phyloP scores from a whole-genome alignment of 305 asterid genomes.

The Lippia alba region DNA sequence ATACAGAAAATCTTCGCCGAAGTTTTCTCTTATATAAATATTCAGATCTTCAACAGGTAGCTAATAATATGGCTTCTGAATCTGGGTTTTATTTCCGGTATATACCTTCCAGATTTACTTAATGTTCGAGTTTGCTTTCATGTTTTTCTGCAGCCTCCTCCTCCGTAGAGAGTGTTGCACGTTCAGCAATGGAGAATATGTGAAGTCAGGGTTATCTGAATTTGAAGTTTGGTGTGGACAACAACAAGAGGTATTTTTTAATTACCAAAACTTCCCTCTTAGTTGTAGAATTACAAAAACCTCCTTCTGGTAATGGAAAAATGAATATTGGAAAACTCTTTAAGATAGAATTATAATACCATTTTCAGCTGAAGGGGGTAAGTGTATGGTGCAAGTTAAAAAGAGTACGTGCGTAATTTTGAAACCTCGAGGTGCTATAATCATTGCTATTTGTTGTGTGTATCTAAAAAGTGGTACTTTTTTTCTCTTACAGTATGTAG shows the following conservation, averaged over 20 bases:
- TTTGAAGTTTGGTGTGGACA: slow-evolving; percentile 65
- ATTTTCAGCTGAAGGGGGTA: too few species aligned
- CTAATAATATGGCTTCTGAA: slow-evolving; percentile 13
- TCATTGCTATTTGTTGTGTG: neutral
- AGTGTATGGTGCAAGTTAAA: too few species aligned
- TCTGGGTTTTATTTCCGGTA: neutral
- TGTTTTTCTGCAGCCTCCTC: slow-evolving; percentile 55
- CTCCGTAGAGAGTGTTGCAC: slow-evolving; percentile 64
- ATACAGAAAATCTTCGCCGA: slow-evolving; percentile 53
- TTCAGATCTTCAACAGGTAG: slow-evolving; percentile 71
- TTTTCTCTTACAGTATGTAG: slow-evolving; percentile 54
- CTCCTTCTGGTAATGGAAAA: neutral
- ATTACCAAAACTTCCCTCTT: neutral
- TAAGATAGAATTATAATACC: too few species aligned
- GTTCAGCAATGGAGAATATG: slow-evolving; percentile 67
- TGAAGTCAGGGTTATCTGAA: slow-evolving; percentile 67
- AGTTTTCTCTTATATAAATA: slow-evolving; percentile 59
- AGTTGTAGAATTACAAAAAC: neutral
- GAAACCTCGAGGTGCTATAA: neutral
- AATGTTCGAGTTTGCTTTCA: slow-evolving; percentile 19
- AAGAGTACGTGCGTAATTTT: too few species aligned
- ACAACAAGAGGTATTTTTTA: slow-evolving; percentile 49
- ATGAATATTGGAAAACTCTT: too few species aligned
- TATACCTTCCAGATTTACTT: neutral
- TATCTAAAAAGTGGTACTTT: slow-evolving; percentile 8